These are phyloP conservation scores for Russula ochroleuca DNA, from an alignment of 768 basidiomycete genomes.

Conservation along the genomic window DNA sequence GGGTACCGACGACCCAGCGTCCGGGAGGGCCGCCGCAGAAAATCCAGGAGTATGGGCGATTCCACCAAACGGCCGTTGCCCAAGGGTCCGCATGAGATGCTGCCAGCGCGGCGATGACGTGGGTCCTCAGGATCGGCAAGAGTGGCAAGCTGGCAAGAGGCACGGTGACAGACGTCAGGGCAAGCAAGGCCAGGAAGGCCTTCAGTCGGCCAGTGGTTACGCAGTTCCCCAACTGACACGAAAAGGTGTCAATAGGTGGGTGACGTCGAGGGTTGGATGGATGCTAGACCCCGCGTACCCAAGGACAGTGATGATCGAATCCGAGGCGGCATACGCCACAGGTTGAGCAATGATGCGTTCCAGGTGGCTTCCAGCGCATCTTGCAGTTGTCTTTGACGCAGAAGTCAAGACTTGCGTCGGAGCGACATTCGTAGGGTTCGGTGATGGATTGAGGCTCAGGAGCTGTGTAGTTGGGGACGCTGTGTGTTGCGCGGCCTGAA, in stretches of 20 bases:
- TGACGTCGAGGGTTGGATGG: background rate
- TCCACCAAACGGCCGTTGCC: slow-evolving; percentile 26
- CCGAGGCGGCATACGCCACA: slow-evolving; percentile 30
- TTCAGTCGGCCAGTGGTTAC: slow-evolving; percentile 25
- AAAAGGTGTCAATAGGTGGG: background rate
- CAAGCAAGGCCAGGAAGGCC: slow-evolving; percentile 25
- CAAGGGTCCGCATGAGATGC: slow-evolving; percentile 26
- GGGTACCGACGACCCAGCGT: slow-evolving; percentile 25
- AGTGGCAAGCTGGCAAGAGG: slow-evolving; percentile 23
- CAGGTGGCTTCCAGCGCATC: slow-evolving; percentile 28
- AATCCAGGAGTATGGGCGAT: slow-evolving; percentile 28
- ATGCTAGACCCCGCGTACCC: slow-evolving; percentile 16
- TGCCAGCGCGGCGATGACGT: slow-evolving; percentile 23
- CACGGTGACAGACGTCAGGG: slow-evolving; percentile 24
- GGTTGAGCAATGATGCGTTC: slow-evolving; percentile 28
- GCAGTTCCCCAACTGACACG: slow-evolving; percentile 28
- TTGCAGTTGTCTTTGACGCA: slow-evolving; percentile 25
- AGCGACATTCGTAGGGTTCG: slow-evolving; percentile 27
- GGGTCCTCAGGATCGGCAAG: slow-evolving; percentile 7
- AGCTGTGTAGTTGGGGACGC: slow-evolving; percentile 30
- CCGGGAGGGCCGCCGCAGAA: slow-evolving; percentile 28
- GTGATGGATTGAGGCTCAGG: slow-evolving; percentile 28
- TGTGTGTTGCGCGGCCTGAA: slow-evolving; percentile 24
- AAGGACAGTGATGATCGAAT: slow-evolving; percentile 31
- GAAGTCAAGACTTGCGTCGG: slow-evolving; percentile 25